A percentile compares a stretch with the other conserved stretches of the same genome.
Conservation (phyloP, 495 filamentous ascomycete genomes). For the Xylaria curta region DNA sequence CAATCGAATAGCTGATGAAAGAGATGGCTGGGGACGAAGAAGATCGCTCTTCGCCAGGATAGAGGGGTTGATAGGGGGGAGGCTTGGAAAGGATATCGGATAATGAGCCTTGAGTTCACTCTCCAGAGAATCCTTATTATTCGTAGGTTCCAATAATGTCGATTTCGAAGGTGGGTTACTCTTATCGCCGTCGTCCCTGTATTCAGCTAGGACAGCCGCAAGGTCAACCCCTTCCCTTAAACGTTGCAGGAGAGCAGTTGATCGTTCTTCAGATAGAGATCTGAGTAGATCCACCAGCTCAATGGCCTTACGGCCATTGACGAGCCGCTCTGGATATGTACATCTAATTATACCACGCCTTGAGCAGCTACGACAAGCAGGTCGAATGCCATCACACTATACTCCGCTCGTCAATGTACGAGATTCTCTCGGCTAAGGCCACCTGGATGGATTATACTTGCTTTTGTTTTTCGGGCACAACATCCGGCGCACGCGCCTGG, state of each 20-base stretch:
- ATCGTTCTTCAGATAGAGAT: constrained; percentile 5
- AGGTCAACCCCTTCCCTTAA: not conserved
- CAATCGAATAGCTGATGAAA: not conserved
- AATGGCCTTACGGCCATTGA: constrained; percentile 15
- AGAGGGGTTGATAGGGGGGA: constrained; percentile 1
- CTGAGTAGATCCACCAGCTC: constrained; percentile 20
- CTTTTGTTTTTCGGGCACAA: constrained; percentile 16
- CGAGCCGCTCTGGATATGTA: constrained; percentile 14
- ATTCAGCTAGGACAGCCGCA: not conserved
- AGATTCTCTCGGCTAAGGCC: not conserved
- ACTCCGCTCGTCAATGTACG: not conserved
- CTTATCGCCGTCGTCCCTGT: not conserved
- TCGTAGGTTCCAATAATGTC: too few relatives aligned
- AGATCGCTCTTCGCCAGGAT: constrained; percentile 3
- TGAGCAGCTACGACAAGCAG: constrained; percentile 9
- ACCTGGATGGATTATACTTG: not conserved
- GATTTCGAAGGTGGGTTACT: not conserved
- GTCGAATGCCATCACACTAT: constrained; percentile 19
- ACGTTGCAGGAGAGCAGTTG: constrained; percentile 13
- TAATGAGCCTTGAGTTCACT: constrained; percentile 25
- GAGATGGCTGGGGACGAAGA: not conserved
- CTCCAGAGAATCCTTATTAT: constrained; percentile 11
- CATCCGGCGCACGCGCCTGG: constrained; percentile 20
- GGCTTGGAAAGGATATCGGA: constrained; percentile 13
- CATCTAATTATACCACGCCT: constrained; percentile 8